phyloP scores from a whole-genome alignment of 495 filamentous ascomycete genomes.

The Penicillium odoratum region DNA sequence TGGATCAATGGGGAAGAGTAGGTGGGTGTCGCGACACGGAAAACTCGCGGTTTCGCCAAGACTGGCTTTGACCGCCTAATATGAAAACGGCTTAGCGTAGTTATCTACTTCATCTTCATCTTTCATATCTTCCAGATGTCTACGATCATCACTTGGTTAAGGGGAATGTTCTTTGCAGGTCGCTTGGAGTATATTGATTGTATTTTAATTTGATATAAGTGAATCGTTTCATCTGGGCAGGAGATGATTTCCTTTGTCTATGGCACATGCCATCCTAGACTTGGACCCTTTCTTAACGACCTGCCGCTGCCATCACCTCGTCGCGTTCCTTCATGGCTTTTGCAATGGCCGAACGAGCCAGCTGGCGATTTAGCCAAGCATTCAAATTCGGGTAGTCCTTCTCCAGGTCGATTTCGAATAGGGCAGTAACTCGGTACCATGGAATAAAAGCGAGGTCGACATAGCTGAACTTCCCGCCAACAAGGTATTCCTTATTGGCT shows the following conservation, averaged over 20 bases:
- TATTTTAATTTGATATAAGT: too few relatives aligned
- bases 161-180: too few relatives aligned
- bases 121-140: neutral
- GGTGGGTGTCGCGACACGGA: slow-evolving; percentile 36
- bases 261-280: too few relatives aligned
- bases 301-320: slow-evolving; percentile 7
- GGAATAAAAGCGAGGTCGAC: slow-evolving; percentile 60
- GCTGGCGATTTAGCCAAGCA: slow-evolving; percentile 46
- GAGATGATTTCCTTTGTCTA: too few relatives aligned
- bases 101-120: neutral
- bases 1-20: slow-evolving; percentile 19
- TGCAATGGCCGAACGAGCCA: slow-evolving; percentile 37
- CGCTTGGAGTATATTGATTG: too few relatives aligned
- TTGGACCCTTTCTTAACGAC: neutral
- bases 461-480: slow-evolving; percentile 58
- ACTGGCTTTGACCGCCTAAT: slow-evolving; percentile 17
- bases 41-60: slow-evolving; percentile 34
- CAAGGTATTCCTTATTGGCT: slow-evolving; percentile 54
- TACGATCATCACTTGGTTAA: too few relatives aligned
- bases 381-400: slow-evolving; percentile 42
- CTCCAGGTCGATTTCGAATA: slow-evolving; percentile 28
- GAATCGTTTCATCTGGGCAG: too few relatives aligned
- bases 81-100: slow-evolving; percentile 9
- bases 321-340: slow-evolving; percentile 40
- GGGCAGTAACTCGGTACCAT: slow-evolving; percentile 42